phyloP scores from a whole-genome alignment of 345 rosid genomes.

The Eucalyptus guilfoylei region DNA sequence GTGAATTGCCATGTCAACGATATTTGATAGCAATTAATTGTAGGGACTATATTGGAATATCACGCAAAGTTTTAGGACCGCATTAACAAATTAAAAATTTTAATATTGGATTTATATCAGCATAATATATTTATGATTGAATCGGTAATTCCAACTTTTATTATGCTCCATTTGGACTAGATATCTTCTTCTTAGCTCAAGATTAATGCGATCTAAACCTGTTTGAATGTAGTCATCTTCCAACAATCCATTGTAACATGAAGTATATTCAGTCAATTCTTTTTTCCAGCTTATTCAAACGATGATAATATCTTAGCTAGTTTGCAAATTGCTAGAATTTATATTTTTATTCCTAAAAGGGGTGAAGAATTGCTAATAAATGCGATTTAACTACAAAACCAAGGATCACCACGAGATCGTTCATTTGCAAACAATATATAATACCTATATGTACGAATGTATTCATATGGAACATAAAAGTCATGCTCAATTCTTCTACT shows the following conservation, averaged over 20 bases:
- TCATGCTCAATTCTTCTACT: neutral
- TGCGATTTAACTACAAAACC: neutral
- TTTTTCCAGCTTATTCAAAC: neutral
- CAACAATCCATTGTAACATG: neutral
- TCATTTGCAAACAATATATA: neutral
- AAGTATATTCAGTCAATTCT: neutral
- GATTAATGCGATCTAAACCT: neutral
- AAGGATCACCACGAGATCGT: neutral
- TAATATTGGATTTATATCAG: accelerated
- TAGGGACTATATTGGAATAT: no score
- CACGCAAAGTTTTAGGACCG: no score
- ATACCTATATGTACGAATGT: neutral
- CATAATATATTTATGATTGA: no score
- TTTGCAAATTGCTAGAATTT: no score
- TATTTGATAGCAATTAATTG: no score
- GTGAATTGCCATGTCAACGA: neutral
- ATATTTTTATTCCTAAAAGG: neutral
- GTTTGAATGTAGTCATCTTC: neutral
- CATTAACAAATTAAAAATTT: neutral
- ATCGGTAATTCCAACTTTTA: no score
- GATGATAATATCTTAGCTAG: neutral
- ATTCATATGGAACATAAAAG: neutral
- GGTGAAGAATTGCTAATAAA: neutral
- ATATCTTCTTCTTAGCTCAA: neutral
- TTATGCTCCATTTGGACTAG: neutral